Conservation (phyloP, 768 basidiomycete genomes). For the Lactifluus rugatus region DNA sequence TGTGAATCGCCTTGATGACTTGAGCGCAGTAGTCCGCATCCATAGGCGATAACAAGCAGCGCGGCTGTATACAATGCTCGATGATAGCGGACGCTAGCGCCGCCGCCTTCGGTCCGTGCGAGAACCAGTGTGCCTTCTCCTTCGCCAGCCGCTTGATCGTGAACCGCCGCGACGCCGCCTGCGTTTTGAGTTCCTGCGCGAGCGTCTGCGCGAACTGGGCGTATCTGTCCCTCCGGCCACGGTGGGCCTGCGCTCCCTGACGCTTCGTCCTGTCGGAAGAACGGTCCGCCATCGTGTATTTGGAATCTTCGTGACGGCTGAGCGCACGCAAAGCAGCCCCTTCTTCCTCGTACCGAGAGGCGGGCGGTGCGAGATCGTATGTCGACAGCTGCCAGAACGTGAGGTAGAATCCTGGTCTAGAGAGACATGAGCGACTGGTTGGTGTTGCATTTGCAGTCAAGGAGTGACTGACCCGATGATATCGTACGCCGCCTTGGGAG, state of each 20-base stretch:
- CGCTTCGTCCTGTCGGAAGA: slow-evolving; percentile 57
- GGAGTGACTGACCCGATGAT: slow-evolving; percentile 55
- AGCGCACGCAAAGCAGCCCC: slow-evolving; percentile 47
- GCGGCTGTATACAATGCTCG: slow-evolving; percentile 88
- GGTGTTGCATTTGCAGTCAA: slow-evolving; percentile 9
- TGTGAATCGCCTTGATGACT: slow-evolving; percentile 81
- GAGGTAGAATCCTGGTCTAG: slow-evolving; percentile 82
- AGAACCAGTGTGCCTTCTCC: slow-evolving; percentile 80
- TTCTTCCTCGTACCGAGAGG: slow-evolving; percentile 71
- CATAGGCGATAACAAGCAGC: slow-evolving; percentile 89
- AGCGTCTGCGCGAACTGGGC: slow-evolving; percentile 50
- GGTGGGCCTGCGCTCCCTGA: slow-evolving; percentile 45
- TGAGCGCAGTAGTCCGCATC: slow-evolving; percentile 93
- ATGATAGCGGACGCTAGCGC: slow-evolving; percentile 55
- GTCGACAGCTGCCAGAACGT: slow-evolving; percentile 97
- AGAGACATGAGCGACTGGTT: not conserved
- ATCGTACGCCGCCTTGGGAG: slow-evolving; percentile 54
- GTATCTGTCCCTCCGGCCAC: slow-evolving; percentile 55
- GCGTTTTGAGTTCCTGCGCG: slow-evolving; percentile 65
- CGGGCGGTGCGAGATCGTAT: slow-evolving; percentile 78
- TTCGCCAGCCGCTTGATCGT: slow-evolving; percentile 67
- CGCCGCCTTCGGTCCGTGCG: slow-evolving; percentile 42
- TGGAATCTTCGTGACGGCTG: slow-evolving; percentile 59
- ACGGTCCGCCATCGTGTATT: slow-evolving; percentile 56
- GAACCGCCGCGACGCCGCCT: slow-evolving; percentile 58